These are phyloP conservation scores for Immersiporthe knoxdaviesiana DNA, from an alignment of 2,329 filamentous ascomycete species.

Conservation along the genomic window DNA sequence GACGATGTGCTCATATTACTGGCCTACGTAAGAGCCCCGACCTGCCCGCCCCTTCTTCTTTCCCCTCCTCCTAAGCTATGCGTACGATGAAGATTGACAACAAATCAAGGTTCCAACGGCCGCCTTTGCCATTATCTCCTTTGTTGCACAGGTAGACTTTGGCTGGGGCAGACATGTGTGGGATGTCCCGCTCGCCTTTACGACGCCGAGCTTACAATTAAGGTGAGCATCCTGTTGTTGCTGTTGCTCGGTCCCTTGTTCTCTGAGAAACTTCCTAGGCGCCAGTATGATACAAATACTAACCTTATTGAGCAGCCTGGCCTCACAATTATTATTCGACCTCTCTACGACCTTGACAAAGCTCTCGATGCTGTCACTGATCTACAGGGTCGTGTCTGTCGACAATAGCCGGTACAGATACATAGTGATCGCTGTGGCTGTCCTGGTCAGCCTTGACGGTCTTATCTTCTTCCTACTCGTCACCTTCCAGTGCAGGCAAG, in stretches of 20 bases:
- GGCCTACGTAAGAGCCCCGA: conserved; percentile 39
- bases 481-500: conserved; percentile 45
- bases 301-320: conserved; percentile 34
- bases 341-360: conserved; percentile 45
- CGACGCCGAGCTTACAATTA: conserved; percentile 35
- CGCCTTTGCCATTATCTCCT: conserved; percentile 38
- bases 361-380: conserved; percentile 45
- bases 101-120: conserved; percentile 36
- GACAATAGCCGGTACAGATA: conserved; percentile 38
- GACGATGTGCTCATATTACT: conserved; percentile 43
- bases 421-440: conserved; percentile 37
- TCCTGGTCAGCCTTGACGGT: conserved; percentile 38
- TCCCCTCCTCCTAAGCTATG: neutral
- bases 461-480: conserved; percentile 43
- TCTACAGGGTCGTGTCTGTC: conserved; percentile 42
- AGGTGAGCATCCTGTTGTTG: conserved; percentile 31
- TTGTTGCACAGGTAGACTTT: conserved; percentile 35
- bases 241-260: neutral
- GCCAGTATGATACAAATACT: conserved; percentile 13
- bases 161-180: conserved; percentile 42
- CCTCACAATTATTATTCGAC: conserved; percentile 43
- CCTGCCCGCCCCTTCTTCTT: neutral
- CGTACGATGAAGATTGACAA: conserved; percentile 13
- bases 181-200: conserved; percentile 36
- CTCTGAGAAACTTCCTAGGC: neutral